phyloP scores from a whole-genome alignment of 805 yeast species.

The Metschnikowia gruessii region DNA sequence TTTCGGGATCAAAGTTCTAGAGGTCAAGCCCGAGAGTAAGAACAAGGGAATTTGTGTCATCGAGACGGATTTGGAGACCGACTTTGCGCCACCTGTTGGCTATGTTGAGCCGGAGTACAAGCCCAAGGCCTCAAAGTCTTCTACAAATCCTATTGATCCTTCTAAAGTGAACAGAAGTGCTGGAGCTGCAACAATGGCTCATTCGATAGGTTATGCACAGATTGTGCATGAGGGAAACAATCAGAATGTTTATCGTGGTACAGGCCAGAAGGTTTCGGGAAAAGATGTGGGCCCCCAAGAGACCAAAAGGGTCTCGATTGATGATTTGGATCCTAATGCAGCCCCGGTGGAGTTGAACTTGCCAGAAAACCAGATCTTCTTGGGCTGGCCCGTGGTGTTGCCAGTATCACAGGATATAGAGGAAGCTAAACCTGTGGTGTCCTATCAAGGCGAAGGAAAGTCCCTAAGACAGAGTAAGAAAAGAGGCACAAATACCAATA shows the following conservation, averaged over 20 bases:
- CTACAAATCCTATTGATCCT: constrained; percentile 33
- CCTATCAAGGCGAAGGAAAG: constrained; percentile 69
- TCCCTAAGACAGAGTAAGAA: constrained; percentile 68
- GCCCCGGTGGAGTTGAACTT: constrained; percentile 69
- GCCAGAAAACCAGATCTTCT: constrained; percentile 85
- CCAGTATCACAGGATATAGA: constrained; percentile 34
- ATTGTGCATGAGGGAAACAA: constrained; percentile 43
- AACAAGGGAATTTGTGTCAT: constrained; percentile 82
- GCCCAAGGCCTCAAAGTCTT: constrained; percentile 40
- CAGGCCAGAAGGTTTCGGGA: constrained; percentile 73
- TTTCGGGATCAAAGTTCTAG: constrained; percentile 79
- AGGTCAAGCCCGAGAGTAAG: constrained; percentile 72
- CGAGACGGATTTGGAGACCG: constrained; percentile 95
- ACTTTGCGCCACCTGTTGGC: constrained; percentile 98
- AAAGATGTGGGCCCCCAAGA: constrained; percentile 29
- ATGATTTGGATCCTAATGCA: constrained; percentile 51
- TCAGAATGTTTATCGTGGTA: constrained; percentile 46
- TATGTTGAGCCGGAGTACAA: constrained; percentile 84
- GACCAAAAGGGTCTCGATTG: constrained; percentile 32
- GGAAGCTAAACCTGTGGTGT: constrained; percentile 21
- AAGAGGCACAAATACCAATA: constrained; percentile 52
- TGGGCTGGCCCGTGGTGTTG: constrained; percentile 80
- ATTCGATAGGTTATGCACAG: constrained; percentile 60
- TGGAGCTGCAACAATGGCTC: constrained; percentile 74
- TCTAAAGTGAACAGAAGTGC: constrained; percentile 36